Conservation (phyloP, 2,329 filamentous ascomycete genomes). For the Rhexocercosporidium sp. region DNA sequence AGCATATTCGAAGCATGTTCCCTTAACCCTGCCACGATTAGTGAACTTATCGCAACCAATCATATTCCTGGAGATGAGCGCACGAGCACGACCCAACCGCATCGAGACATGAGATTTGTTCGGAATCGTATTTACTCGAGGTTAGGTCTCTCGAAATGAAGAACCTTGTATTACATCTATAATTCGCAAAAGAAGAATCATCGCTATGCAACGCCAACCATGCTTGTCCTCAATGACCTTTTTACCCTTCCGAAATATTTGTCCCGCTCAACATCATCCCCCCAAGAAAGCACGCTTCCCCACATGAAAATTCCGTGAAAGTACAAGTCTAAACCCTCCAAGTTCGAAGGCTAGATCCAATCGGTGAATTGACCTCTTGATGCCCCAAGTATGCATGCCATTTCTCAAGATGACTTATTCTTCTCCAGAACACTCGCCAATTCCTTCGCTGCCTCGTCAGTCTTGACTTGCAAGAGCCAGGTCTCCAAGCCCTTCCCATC, state of each 20-base stretch:
- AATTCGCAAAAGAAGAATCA: constrained; percentile 14
- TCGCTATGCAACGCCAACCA: constrained; percentile 33
- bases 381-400: not conserved
- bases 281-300: not conserved
- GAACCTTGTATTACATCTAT: constrained; percentile 26
- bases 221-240: constrained; percentile 9
- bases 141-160: not conserved
- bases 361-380: not conserved
- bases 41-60: no score
- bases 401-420: constrained; percentile 50
- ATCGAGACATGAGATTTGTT: not conserved
- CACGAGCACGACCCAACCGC: no score
- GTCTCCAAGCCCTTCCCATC: constrained; percentile 66
- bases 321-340: constrained; percentile 5
- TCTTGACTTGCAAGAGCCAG: constrained; percentile 76
- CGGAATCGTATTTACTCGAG: not conserved
- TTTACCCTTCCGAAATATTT: not conserved
- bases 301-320: not conserved
- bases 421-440: constrained; percentile 49
- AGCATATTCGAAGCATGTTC: not conserved
- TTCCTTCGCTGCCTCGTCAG: constrained; percentile 54
- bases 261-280: not conserved
- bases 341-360: constrained; percentile 2
- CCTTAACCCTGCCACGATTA: no score
- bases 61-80: no score